Evolutionary conservation across 2,329 filamentous ascomycete species (phyloP).

Genomic region (Pyrenophora seminiperda): DNA sequence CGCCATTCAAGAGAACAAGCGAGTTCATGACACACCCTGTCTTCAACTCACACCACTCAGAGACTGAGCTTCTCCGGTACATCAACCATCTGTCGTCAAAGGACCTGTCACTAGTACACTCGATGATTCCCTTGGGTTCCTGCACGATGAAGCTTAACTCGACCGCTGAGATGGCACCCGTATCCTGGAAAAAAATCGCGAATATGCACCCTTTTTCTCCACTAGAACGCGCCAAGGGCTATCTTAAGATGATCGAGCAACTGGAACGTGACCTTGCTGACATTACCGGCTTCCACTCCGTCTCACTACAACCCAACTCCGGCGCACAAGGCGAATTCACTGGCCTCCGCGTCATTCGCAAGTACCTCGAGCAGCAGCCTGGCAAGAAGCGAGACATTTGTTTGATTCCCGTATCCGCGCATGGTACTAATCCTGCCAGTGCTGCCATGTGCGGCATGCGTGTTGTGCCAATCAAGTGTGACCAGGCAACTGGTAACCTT

Average conservation of each 20-base stretch:
- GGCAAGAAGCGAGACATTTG: constrained; percentile 83
- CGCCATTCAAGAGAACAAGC: constrained; percentile 69
- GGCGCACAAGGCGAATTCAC: constrained; percentile 95
- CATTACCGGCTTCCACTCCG: constrained; percentile 88
- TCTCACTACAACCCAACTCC: constrained; percentile 92
- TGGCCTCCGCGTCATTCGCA: constrained; percentile 84
- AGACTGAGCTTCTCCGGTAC: constrained; percentile 92
- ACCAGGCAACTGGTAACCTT: constrained; percentile 83
- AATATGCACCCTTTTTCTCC: constrained; percentile 83
- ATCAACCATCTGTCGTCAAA: constrained; percentile 93
- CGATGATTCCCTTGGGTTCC: constrained; percentile 95
- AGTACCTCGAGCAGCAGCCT: constrained; percentile 73
- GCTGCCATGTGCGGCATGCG: constrained; percentile 96
- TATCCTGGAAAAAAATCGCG: constrained; percentile 76
- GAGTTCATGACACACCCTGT: constrained; percentile 85
- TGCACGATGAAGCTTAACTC: constrained; percentile 99
- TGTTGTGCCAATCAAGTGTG: constrained; percentile 90
- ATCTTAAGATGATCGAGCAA: constrained; percentile 70
- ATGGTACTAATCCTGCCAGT: constrained; percentile 94
- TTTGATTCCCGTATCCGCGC: constrained; percentile 90
- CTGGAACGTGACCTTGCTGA: constrained; percentile 76
- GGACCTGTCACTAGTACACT: constrained; percentile 91
- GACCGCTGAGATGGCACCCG: constrained; percentile 88
- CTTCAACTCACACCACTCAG: constrained; percentile 93
- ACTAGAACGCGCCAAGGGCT: constrained; percentile 67